Conservation (phyloP, 2,329 filamentous ascomycete species). For the Paecilomyces variotii region DNA sequence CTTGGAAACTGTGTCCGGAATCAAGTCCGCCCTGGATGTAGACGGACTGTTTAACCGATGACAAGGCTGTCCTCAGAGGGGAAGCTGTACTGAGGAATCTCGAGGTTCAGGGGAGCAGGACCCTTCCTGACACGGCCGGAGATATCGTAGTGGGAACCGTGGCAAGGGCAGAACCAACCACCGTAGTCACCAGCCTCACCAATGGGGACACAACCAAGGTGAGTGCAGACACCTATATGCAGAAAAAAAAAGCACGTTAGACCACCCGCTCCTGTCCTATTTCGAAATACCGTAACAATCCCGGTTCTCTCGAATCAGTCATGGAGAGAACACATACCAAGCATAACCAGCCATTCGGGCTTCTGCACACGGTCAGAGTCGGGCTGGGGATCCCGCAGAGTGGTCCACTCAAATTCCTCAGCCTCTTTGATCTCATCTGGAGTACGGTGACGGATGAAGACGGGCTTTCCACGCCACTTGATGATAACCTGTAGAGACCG, state of each 20-base stretch:
- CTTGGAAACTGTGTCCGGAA: background rate
- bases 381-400: conserved; percentile 81
- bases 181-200: conserved; percentile 97
- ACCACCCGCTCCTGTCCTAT: background rate
- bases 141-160: conserved; percentile 99
- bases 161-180: conserved; percentile 99
- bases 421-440: conserved; percentile 88
- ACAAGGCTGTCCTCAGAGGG: conserved; percentile 78
- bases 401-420: conserved; percentile 73
- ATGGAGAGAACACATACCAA: conserved; percentile 53
- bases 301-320: background rate
- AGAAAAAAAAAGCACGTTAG: background rate
- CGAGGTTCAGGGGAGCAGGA: conserved; percentile 93
- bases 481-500: conserved; percentile 68
- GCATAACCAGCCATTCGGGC: conserved; percentile 97
- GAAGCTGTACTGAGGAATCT: conserved; percentile 90
- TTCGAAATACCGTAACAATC: background rate
- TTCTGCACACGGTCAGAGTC: conserved; percentile 94
- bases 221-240: conserved; percentile 85
- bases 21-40: background rate
- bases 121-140: conserved; percentile 97
- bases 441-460: conserved; percentile 99
- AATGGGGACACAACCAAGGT: conserved; percentile 97
- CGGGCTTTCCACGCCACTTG: conserved; percentile 99
- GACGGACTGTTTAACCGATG: conserved; percentile 65